Percentiles rank a stretch among this genome's conserved stretches.
Conservation (phyloP, 352 stramenopile species). For the Phytophthora vignae region DNA sequence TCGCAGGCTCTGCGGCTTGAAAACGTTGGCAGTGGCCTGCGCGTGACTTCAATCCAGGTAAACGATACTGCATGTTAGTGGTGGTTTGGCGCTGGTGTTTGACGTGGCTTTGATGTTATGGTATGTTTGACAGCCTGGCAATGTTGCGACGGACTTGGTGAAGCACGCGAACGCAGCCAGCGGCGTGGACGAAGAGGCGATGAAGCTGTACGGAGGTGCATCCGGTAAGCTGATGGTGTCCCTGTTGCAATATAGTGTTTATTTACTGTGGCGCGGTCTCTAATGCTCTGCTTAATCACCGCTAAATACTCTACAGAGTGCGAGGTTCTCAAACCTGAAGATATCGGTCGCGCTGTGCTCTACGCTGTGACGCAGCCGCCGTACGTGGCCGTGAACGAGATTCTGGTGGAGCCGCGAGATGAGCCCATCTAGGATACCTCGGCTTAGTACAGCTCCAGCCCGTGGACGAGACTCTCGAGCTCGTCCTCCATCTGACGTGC, state of each 20-base stretch:
- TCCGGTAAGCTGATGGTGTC: conserved; percentile 45
- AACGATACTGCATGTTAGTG: background rate
- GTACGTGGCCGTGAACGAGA: conserved; percentile 91
- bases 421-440: conserved; percentile 66
- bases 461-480: conserved; percentile 55
- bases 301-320: conserved; percentile 55
- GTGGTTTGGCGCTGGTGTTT: conserved; percentile 11
- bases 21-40: conserved; percentile 85
- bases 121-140: conserved; percentile 70
- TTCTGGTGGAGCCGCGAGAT: conserved; percentile 92
- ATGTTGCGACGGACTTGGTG: conserved; percentile 92
- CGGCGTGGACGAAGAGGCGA: conserved; percentile 82
- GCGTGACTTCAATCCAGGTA: conserved; percentile 87
- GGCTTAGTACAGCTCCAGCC: conserved; percentile 40
- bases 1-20: conserved; percentile 88
- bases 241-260: conserved; percentile 15
- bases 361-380: conserved; percentile 88
- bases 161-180: conserved; percentile 78
- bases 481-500: conserved; percentile 56
- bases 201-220: conserved; percentile 66
- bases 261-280: conserved; percentile 15
- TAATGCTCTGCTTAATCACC: conserved; percentile 25
- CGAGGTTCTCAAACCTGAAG: conserved; percentile 82
- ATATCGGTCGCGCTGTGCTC: conserved; percentile 88
- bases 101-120: background rate